Evolutionary conservation across 768 basidiomycete genomes (phyloP), one percentile per base, ranked within the genome.

Genomic region (Termitomyces sp.): DNA sequence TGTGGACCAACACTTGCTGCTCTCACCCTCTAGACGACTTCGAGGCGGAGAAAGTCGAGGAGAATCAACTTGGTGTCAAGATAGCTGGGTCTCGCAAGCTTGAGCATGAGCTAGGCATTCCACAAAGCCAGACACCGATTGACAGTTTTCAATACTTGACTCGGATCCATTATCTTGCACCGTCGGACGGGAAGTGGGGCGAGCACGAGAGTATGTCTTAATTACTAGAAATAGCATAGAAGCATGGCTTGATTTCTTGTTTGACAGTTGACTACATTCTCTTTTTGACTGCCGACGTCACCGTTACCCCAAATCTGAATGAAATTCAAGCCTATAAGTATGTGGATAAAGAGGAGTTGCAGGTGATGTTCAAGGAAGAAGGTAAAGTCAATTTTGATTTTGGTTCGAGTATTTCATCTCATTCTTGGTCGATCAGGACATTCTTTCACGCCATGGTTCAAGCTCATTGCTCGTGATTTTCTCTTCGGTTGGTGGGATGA

Each of bases 1-100:
- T 98, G 95, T 99, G 97, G 97, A 99, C 97, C 37, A 99, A 99
- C 76, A 98, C 97, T 8, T 99, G 97, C 73, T 99, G 96, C 77
- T 95, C 93, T 29, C 96, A 99, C 71, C 96, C 96, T 17, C 81
- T 99, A 54, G 88, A 92, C 67, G 97, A 98, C 76, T 92, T 94
- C 66, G 89, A 88, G 63, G 83, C 85, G 65, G 89, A 94, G 76
- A 93, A 88, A 77, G 72, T 86, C 8, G 91, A 92, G 74, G 67
- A 77, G 66, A 83, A 86, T 40, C 91, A 97, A 72, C 79, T 84
- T 69, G 96, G 96, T 57, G 96, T 97, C 36, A 83, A 87, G 54
- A 75, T 87, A 40, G 97, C 97, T n/a, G 97, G 95, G 1, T 89
- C 93, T 12, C 83, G 97, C 66, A 99, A 99, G 76, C 84, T 99